phyloP scores from a whole-genome alignment of 345 rosid genomes.

The Odontarrhena argentea region DNA sequence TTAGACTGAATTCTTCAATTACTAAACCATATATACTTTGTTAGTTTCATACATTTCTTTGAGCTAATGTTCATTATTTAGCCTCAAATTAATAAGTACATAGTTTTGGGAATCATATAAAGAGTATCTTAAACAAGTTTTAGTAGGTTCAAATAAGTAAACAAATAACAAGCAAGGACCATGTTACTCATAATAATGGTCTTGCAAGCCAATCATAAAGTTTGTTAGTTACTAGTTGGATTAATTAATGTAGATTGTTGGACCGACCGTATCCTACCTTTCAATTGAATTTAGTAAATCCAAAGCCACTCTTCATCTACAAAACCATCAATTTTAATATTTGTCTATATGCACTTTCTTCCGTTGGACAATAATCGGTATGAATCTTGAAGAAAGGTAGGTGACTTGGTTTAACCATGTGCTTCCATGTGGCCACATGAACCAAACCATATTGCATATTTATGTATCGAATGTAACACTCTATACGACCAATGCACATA shows the following conservation, averaged over 20 bases:
- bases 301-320: constrained; percentile 28
- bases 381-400: constrained; percentile 25
- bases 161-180: constrained; percentile 31
- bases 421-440: constrained; percentile 47
- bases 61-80: neutral
- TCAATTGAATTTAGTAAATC: constrained; percentile 26
- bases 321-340: neutral
- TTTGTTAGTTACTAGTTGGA: constrained; percentile 43
- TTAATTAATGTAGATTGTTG: constrained; percentile 38
- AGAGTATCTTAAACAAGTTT: constrained; percentile 13
- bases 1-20: no score
- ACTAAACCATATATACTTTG: no score
- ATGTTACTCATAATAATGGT: constrained; percentile 43
- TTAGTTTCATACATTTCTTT: no score
- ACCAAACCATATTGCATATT: constrained; percentile 27
- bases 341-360: constrained; percentile 14
- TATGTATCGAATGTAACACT: constrained; percentile 14
- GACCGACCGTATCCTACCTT: constrained; percentile 39
- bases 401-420: constrained; percentile 33
- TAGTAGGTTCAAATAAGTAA: constrained; percentile 32
- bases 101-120: constrained; percentile 9
- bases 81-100: neutral
- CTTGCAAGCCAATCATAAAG: constrained; percentile 39
- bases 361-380: constrained; percentile 30
- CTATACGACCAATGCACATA: constrained; percentile 7